Percentiles rank a stretch among this genome's conserved stretches.
Conservation (phyloP, 495 filamentous ascomycete genomes). For the Penicillium mononematosum region DNA sequence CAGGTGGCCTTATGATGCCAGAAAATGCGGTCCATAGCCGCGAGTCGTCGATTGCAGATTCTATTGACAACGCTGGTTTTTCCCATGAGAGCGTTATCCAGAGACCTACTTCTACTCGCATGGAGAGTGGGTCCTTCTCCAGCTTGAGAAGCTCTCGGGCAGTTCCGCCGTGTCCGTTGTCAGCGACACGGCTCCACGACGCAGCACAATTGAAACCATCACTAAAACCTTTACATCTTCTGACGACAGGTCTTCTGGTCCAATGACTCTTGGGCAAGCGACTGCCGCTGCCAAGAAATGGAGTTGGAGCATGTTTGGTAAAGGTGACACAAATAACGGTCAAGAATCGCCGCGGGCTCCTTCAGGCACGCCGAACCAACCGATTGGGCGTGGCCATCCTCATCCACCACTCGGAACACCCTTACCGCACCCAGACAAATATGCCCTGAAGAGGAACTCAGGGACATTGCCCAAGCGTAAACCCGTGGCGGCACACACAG, state of each 20-base stretch:
- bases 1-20: slow-evolving; percentile 30
- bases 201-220: slow-evolving; percentile 45
- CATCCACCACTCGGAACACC: slow-evolving; percentile 57
- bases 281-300: slow-evolving; percentile 82
- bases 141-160: slow-evolving; percentile 32
- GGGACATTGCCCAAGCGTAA: slow-evolving; percentile 62
- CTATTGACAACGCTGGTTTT: slow-evolving; percentile 29
- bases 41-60: slow-evolving; percentile 35
- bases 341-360: slow-evolving; percentile 36
- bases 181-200: slow-evolving; percentile 35
- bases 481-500: slow-evolving; percentile 46
- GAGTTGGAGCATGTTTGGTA: slow-evolving; percentile 70
- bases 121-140: slow-evolving; percentile 27
- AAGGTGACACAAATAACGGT: slow-evolving; percentile 41
- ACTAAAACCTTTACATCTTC: slow-evolving; percentile 35
- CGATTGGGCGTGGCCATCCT: slow-evolving; percentile 67
- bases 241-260: slow-evolving; percentile 37
- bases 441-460: slow-evolving; percentile 56
- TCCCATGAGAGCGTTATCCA: slow-evolving; percentile 18
- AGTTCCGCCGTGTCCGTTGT: slow-evolving; percentile 33
- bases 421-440: slow-evolving; percentile 70
- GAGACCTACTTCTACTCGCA: slow-evolving; percentile 32
- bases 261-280: slow-evolving; percentile 65
- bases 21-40: slow-evolving; percentile 30
- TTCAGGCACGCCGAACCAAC: slow-evolving; percentile 58